Conservation (phyloP, 192 early-diverging fungal species). For the Blastocladiella britannica region DNA sequence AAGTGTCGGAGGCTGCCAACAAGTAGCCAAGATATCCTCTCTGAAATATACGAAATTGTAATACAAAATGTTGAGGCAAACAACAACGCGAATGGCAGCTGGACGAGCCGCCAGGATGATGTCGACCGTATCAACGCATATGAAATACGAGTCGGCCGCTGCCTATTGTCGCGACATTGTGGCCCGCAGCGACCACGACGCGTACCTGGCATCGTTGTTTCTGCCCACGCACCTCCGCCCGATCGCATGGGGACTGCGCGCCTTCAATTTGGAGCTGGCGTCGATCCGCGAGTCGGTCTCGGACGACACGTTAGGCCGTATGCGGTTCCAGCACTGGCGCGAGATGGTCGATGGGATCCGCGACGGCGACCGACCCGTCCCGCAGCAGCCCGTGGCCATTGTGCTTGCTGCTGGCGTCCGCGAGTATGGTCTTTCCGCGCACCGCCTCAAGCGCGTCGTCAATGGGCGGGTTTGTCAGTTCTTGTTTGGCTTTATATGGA, state of each 20-base stretch:
- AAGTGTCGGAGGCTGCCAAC: no score
- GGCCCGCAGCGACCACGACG: constrained; percentile 45
- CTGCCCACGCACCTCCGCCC: constrained; percentile 40
- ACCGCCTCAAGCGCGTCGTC: constrained; percentile 65
- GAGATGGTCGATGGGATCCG: constrained; percentile 51
- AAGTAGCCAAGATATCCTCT: no score
- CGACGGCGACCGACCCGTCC: constrained; percentile 25
- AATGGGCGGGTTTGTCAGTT: constrained; percentile 37
- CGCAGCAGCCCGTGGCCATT: constrained; percentile 53
- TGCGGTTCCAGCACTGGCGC: constrained; percentile 77
- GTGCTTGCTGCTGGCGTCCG: constrained; percentile 41
- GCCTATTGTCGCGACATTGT: background rate
- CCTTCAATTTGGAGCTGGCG: constrained; percentile 79
- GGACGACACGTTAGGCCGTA: constrained; percentile 42
- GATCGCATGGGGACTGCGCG: constrained; percentile 54
- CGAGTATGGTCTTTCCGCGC: constrained; percentile 32
- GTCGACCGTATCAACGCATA: no score
- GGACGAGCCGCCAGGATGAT: no score
- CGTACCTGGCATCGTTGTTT: constrained; percentile 58
- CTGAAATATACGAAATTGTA: no score
- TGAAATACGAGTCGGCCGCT: no score
- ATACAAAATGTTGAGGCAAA: no score
- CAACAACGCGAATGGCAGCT: no score
- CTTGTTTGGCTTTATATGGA: constrained; percentile 3
- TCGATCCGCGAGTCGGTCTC: constrained; percentile 50